Evolutionary conservation across 2,329 filamentous ascomycete species (phyloP), one percentile per base, ranked within the genome.

Genomic region (Trichoderma sp.): DNA sequence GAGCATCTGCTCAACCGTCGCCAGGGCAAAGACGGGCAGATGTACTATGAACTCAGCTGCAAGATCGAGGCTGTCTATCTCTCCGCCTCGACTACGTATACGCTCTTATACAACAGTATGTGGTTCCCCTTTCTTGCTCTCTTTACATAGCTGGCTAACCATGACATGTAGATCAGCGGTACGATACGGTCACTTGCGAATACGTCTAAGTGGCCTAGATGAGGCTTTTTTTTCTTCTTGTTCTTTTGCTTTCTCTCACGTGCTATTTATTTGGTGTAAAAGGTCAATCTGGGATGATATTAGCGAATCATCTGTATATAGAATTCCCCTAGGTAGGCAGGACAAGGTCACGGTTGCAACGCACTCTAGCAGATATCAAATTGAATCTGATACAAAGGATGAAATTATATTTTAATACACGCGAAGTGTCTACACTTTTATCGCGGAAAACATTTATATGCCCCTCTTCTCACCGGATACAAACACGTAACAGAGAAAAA

Each of bases 81-180:
- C 7, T 84, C 82, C 2, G 82, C 81, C 0, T 82, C 79, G 5
- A 84, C 82, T 0, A 77, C 80, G 30, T 85, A 85, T 73, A 84
- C 83, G 5, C 76, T 85, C 36, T 76, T 85, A 8, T 81, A 83
- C 71, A 81, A 84, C 65, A 79, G 82, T 83, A 74, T 74, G 81
- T 67, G 9, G 4, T 11, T 12, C 6, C n/a, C 32, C 8, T 61
- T 61, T 23, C 17, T 13, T 28, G 13, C 43, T 65, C 13, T n/a
- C 20, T 39, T 76, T 80, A 17, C n/a, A 23, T 17, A 39, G 36
- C 1, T 15, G 28, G 11, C 20, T 68, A 39, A 69, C 66, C 32
- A 47, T 28, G 39, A 23, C n/a, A 50, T 30, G 58, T 53, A 83
- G 81, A 78, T 66, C 78, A 81, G 67, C 76, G 82, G 70, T 84